phyloP scores from a whole-genome alignment of 106 monocot genomes.

The Gastrodia elata region DNA sequence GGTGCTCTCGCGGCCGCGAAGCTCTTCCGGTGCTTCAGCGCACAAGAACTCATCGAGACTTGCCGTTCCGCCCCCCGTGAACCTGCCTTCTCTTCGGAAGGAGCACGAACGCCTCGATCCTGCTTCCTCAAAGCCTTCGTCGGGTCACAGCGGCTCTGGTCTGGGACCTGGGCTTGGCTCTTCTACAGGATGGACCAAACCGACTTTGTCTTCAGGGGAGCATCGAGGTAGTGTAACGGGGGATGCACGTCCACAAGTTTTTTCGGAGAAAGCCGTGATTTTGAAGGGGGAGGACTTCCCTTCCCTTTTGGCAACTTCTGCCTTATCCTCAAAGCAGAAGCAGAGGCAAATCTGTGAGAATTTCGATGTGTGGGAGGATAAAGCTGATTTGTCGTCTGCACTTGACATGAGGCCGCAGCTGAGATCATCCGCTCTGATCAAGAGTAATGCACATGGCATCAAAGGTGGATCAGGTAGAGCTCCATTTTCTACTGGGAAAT shows the following conservation, averaged over 20 bases:
- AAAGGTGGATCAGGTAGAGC: background rate
- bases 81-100: slow-evolving; percentile 80
- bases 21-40: slow-evolving; percentile 19
- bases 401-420: slow-evolving; percentile 56
- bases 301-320: background rate
- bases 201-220: slow-evolving; percentile 12
- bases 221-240: background rate
- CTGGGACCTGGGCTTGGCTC: slow-evolving; percentile 41
- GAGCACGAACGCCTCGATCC: slow-evolving; percentile 75
- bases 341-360: slow-evolving; percentile 27
- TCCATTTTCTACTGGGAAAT: slow-evolving; percentile 10
- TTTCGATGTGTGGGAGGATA: slow-evolving; percentile 12
- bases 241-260: background rate
- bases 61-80: slow-evolving; percentile 81
- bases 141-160: slow-evolving; percentile 30
- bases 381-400: slow-evolving; percentile 6
- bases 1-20: slow-evolving; percentile 58
- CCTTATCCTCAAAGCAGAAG: slow-evolving; percentile 9
- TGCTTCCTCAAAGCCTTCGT: slow-evolving; percentile 16
- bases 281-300: slow-evolving; percentile 81
- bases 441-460: slow-evolving; percentile 6
- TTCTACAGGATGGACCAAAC: slow-evolving; percentile 70
- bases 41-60: slow-evolving; percentile 39
- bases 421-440: slow-evolving; percentile 15
- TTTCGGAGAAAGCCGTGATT: slow-evolving; percentile 33